Base-by-base conservation (phyloP, 441 rosid genomes). In the Populus trichocarpa region DNA sequence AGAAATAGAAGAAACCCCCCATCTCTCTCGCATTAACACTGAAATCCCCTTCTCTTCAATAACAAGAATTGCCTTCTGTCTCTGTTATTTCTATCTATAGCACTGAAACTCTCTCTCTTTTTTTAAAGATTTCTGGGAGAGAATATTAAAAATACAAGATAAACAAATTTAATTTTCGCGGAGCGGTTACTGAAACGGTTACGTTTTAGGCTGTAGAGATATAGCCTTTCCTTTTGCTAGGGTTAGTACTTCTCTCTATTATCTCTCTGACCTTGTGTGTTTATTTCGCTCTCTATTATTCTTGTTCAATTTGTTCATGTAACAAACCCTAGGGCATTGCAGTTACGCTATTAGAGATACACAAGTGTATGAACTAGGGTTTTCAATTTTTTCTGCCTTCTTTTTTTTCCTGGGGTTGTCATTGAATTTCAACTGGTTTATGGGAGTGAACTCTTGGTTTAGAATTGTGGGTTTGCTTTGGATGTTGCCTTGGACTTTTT, bases 261-360 rank as follows among this genome's bases (percentile, higher is more conserved):
- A 50, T 50, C 36, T 63, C 26, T 59, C 68, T 65, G 57, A 30
- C 25, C 38, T 10, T 16, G 59, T 66, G 25, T 66, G 16, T 12
- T 53, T 73, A 14, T 50, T 50, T 16, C 20, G 57, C 57, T 50
- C 57, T 50, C 57, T 50, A 50, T 16, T 3, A 50, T 50, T 50
- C 57, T 50, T 14, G 57, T 50, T 50, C 57, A 50, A 50, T 50
- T 77, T 71, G 64, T 69, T 67, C 70, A 23, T 70, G 72, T 75
- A 79, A 50, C 81, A 77, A 87, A 75, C 89, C 88, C 89, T 86
- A 84, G 82, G 84, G 78, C 73, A 76, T 61, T 79, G 83, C 74
- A 77, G 71, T 63, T 75, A 6, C 65, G 6, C 7, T 50, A 14
- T 50, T 61, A 53, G 32, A n/a, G 8, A 74, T 67, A 33, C 59